These are phyloP conservation scores for Terana coerulea DNA, from an alignment of 768 basidiomycete genomes.

Conservation along the genomic window DNA sequence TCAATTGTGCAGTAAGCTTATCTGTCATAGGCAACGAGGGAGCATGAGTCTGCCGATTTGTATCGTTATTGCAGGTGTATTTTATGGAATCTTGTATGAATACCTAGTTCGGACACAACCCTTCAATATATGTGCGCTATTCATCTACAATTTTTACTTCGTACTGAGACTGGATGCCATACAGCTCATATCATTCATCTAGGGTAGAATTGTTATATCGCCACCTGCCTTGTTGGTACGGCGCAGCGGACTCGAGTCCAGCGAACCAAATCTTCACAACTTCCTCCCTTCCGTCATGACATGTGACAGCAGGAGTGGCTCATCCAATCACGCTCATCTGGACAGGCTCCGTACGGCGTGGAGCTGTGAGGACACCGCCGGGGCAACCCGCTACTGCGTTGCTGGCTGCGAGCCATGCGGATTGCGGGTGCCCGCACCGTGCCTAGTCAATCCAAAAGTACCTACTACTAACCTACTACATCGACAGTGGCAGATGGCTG, in stretches of 20 bases:
- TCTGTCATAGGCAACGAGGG: slow-evolving; percentile 23
- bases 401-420: too few species aligned
- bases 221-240: background rate
- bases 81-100: slow-evolving; percentile 13
- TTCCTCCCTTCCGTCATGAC: background rate
- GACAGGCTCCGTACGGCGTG: too few species aligned
- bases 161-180: too few species aligned
- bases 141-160: background rate
- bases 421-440: too few species aligned
- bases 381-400: too few species aligned
- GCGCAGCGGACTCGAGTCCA: background rate
- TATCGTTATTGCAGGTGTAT: slow-evolving; percentile 11
- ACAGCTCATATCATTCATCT: background rate
- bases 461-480: too few species aligned
- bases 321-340: too few species aligned
- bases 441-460: too few species aligned
- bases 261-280: background rate
- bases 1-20: background rate
- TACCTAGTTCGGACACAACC: slow-evolving; percentile 7
- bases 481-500: too few species aligned
- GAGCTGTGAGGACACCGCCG: too few species aligned
- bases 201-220: background rate
- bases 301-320: too few species aligned
- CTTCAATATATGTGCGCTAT: background rate
- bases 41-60: slow-evolving; percentile 9